Conservation (phyloP, 2,329 filamentous ascomycete species). For the Colletotrichum sp. region DNA sequence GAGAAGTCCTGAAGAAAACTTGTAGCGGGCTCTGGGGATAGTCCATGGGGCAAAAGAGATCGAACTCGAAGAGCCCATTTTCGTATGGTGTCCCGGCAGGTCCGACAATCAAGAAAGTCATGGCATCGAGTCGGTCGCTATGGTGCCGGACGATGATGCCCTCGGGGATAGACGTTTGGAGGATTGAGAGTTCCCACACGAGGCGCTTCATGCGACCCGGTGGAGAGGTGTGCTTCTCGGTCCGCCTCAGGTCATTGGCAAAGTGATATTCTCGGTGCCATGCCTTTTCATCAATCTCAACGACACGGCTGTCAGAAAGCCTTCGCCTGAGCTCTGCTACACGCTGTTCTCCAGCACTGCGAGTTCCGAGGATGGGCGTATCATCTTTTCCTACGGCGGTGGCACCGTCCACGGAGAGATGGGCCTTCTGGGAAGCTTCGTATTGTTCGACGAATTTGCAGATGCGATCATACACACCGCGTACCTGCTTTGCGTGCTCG, state of each 20-base stretch:
- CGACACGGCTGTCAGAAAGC: not conserved
- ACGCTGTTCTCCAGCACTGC: not conserved
- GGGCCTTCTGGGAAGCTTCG: not conserved
- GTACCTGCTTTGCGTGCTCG: not conserved
- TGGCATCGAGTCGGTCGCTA: slow-evolving; percentile 48
- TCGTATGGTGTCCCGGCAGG: slow-evolving; percentile 57
- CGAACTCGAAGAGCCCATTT: slow-evolving; percentile 60
- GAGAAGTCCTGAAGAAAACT: slow-evolving; percentile 45
- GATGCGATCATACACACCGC: not conserved
- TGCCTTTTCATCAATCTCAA: not conserved
- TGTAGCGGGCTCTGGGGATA: slow-evolving; percentile 49
- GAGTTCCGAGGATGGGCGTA: not conserved
- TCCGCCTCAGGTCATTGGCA: not conserved
- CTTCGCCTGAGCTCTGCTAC: not conserved
- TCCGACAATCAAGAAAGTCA: slow-evolving; percentile 56
- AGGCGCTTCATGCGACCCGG: slow-evolving; percentile 49
- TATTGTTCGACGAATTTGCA: not conserved
- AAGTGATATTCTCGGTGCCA: not conserved
- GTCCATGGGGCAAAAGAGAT: slow-evolving; percentile 45
- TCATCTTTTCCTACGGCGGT: not conserved
- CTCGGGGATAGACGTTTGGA: slow-evolving; percentile 51
- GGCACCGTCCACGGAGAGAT: not conserved
- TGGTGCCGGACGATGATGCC: slow-evolving; percentile 56
- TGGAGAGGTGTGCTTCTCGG: not conserved
- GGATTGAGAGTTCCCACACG: slow-evolving; percentile 47